These are phyloP conservation scores for Russula earlei DNA, from an alignment of 768 basidiomycete genomes.

Conservation along the genomic window DNA sequence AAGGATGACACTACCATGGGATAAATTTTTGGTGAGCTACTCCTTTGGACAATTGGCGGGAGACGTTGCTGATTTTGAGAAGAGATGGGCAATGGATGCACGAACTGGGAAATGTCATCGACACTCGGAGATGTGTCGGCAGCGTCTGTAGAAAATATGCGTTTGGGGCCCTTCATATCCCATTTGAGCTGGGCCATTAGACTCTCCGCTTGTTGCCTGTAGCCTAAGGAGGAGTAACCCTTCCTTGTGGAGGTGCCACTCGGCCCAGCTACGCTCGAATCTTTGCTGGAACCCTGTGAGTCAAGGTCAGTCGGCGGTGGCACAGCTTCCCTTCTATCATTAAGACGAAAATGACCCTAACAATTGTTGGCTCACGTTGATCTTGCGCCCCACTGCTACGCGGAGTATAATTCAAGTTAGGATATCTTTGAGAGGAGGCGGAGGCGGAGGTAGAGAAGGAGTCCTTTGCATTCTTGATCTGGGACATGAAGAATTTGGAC, in stretches of 20 bases:
- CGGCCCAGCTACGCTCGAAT: neutral
- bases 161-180: slow-evolving; percentile 67
- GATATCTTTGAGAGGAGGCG: slow-evolving; percentile 24
- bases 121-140: slow-evolving; percentile 34
- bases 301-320: neutral
- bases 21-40: neutral
- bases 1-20: neutral
- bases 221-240: slow-evolving; percentile 52
- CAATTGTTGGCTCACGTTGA: neutral
- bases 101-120: neutral
- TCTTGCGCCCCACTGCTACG: neutral
- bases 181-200: slow-evolving; percentile 82
- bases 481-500: slow-evolving; percentile 66
- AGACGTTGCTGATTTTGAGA: neutral
- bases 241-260: slow-evolving; percentile 27
- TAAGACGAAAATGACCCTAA: neutral
- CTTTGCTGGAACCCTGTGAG: neutral
- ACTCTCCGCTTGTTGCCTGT: slow-evolving; percentile 66
- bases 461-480: slow-evolving; percentile 68
- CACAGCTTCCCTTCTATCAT: neutral
- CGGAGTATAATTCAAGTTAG: neutral
- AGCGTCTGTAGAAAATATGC: slow-evolving; percentile 59
- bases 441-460: slow-evolving; percentile 61
- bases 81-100: neutral
- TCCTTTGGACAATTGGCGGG: neutral